phyloP scores from a whole-genome alignment of 306 rosid genomes.

The Rosa chinensis region DNA sequence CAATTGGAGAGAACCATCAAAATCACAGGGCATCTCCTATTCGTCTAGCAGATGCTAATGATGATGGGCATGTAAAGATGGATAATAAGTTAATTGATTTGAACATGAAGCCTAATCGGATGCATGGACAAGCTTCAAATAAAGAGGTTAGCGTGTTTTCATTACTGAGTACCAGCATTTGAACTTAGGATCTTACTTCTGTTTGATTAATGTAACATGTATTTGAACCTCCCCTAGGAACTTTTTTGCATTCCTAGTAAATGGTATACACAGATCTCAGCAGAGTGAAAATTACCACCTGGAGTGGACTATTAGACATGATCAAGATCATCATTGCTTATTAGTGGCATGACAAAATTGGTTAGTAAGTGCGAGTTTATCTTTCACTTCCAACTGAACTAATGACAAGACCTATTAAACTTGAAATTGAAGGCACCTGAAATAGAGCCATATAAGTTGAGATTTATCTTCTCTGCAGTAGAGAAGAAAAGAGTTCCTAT shows the following conservation, averaged over 20 bases:
- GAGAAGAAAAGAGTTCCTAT: neutral
- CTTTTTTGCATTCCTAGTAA: neutral
- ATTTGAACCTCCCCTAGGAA: neutral
- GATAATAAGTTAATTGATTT: conserved; percentile 85
- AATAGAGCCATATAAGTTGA: neutral
- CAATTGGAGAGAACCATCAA: conserved; percentile 58
- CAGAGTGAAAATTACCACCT: neutral
- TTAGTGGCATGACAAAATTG: neutral
- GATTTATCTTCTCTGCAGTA: neutral
- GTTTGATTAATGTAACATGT: neutral
- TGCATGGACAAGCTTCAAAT: conserved; percentile 82
- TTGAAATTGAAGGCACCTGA: neutral
- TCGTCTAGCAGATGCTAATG: conserved; percentile 45
- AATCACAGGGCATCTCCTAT: conserved; percentile 57
- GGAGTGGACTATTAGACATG: neutral
- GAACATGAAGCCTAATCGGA: conserved; percentile 85
- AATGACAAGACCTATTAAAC: neutral
- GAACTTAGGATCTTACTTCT: neutral
- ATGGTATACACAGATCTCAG: neutral
- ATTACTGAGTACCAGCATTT: conserved; percentile 1
- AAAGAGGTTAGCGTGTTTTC: conserved; percentile 58
- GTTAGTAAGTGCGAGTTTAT: neutral
- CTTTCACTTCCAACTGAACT: neutral
- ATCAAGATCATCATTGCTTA: neutral
- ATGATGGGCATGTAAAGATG: conserved; percentile 62